A percentile compares a stretch with the other conserved stretches of the same genome.
Conservation (phyloP, 1,139 yeast genomes). For the Wickerhamomyces sp. region DNA sequence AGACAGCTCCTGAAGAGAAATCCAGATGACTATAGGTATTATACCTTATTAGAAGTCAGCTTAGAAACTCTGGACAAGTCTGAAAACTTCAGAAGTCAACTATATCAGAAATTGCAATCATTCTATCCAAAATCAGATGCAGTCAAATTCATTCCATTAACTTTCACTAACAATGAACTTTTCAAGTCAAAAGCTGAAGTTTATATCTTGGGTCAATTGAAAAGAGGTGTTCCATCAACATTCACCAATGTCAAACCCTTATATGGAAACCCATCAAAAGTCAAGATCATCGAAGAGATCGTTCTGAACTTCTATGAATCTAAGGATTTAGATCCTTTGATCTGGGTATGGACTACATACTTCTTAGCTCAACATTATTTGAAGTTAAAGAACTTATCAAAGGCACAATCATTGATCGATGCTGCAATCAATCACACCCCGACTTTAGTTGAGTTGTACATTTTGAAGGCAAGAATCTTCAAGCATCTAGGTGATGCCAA, state of each 20-base stretch:
- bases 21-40: slow-evolving; percentile 73
- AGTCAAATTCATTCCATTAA: slow-evolving; percentile 70
- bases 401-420: slow-evolving; percentile 55
- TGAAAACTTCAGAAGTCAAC: slow-evolving; percentile 39
- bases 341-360: slow-evolving; percentile 70
- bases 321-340: slow-evolving; percentile 37
- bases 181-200: slow-evolving; percentile 41
- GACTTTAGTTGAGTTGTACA: slow-evolving; percentile 74
- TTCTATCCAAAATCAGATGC: slow-evolving; percentile 87
- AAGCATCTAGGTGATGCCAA: slow-evolving; percentile 28
- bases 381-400: slow-evolving; percentile 42
- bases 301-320: slow-evolving; percentile 44
- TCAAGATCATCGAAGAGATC: slow-evolving; percentile 44
- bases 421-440: slow-evolving; percentile 72
- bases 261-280: slow-evolving; percentile 50
- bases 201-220: slow-evolving; percentile 59
- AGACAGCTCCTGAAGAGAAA: slow-evolving; percentile 75
- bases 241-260: slow-evolving; percentile 82
- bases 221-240: slow-evolving; percentile 85
- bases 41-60: slow-evolving; percentile 58
- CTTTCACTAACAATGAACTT: slow-evolving; percentile 55
- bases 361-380: slow-evolving; percentile 80
- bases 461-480: slow-evolving; percentile 62
- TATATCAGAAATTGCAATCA: slow-evolving; percentile 58
- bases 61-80: slow-evolving; percentile 39